Conservation (phyloP, 768 basidiomycete species). For the Chalciporus piperatus region DNA sequence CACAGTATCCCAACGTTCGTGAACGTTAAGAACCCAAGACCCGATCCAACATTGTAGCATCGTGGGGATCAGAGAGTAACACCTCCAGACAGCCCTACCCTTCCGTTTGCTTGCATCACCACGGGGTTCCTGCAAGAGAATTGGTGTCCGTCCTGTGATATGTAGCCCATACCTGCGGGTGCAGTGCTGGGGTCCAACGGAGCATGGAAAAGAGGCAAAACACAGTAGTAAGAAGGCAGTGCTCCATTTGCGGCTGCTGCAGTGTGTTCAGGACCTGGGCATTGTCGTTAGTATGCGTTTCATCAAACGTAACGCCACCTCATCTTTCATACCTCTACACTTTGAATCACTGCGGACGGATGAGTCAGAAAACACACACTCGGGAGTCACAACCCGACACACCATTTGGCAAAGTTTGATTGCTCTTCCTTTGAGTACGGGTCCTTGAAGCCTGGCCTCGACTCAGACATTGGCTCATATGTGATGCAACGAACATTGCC, state of each 20-base stretch:
- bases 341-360: conserved; percentile 42
- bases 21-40: no score
- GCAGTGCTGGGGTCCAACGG: conserved; percentile 32
- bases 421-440: conserved; percentile 59
- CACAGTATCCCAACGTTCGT: no score
- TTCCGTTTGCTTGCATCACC: no score
- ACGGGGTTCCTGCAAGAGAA: conserved; percentile 35
- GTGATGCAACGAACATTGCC: not conserved
- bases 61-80: no score
- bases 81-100: no score
- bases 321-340: conserved; percentile 41
- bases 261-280: conserved; percentile 47
- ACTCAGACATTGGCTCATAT: not conserved
- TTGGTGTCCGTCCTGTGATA: conserved; percentile 50
- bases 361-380: no score
- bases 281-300: not conserved
- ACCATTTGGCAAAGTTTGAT: conserved; percentile 53
- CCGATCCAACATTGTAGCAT: no score
- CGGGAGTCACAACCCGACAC: conserved; percentile 21
- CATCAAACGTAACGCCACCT: no score
- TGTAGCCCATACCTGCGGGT: conserved; percentile 45
- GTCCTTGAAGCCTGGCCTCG: conserved; percentile 54
- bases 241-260: conserved; percentile 33
- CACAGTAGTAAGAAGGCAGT: conserved; percentile 51
- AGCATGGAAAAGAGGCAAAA: conserved; percentile 48